A percentile compares a stretch with the other conserved stretches of the same genome.
These are phyloP conservation scores for Exophiala mesophila DNA, from an alignment of 2,329 filamentous ascomycete genomes.

Conservation along the genomic window DNA sequence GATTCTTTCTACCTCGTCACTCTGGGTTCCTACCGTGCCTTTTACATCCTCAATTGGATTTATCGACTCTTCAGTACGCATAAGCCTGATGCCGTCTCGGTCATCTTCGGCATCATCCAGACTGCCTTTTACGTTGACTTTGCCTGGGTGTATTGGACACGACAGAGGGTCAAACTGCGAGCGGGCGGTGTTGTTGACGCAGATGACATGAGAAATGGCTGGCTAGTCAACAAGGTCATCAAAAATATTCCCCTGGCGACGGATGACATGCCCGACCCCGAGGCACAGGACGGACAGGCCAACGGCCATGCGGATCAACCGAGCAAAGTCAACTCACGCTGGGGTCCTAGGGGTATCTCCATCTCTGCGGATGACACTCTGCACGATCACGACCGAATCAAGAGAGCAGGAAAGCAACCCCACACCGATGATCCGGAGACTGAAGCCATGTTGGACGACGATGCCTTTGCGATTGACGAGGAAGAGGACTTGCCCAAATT, in stretches of 20 bases:
- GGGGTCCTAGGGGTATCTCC: constrained; percentile 56
- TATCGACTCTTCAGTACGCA: constrained; percentile 51
- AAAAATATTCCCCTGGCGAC: constrained; percentile 17
- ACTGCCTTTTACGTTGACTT: constrained; percentile 90
- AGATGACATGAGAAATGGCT: constrained; percentile 80
- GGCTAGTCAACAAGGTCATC: constrained; percentile 74
- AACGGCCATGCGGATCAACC: constrained; percentile 13
- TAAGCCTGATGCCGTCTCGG: constrained; percentile 59
- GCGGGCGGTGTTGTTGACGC: constrained; percentile 83
- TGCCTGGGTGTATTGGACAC: constrained; percentile 91
- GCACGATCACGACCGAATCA: constrained; percentile 26
- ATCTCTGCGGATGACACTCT: constrained; percentile 55
- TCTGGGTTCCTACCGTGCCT: constrained; percentile 77
- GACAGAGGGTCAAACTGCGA: constrained; percentile 89
- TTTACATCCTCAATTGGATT: constrained; percentile 94
- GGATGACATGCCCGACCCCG: constrained; percentile 29
- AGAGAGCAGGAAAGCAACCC: constrained; percentile 2
- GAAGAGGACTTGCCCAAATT: constrained; percentile 22
- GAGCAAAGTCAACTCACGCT: constrained; percentile 43
- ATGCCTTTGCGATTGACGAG: constrained; percentile 24
- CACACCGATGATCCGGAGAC: constrained; percentile 9
- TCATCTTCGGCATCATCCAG: constrained; percentile 84
- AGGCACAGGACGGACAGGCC: constrained; percentile 23
- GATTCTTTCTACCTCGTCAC: constrained; percentile 92
- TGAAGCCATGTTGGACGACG: constrained; percentile 24